phyloP scores from a whole-genome alignment of 192 early-diverging fungal species.

The Endogone sp. region DNA sequence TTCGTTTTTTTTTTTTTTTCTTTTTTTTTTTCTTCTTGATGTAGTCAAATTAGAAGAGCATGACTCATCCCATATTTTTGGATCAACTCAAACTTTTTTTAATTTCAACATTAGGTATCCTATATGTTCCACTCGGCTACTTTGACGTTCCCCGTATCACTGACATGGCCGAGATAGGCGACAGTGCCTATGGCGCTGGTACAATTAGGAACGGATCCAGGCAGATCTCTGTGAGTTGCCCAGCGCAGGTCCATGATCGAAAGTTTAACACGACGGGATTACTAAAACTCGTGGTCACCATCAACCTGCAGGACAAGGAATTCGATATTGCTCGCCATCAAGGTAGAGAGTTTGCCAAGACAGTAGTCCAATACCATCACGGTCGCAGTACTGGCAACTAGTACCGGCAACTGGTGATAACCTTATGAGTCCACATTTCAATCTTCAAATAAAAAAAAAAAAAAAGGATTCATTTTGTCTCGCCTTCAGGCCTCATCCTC shows the following conservation, averaged over 20 bases:
- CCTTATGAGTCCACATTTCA: no score
- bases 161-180: constrained; percentile 50
- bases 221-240: neutral
- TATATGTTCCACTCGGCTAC: constrained; percentile 48
- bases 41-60: no score
- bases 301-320: constrained; percentile 54
- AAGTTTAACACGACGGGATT: neutral
- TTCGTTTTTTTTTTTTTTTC: neutral
- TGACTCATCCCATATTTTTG: no score
- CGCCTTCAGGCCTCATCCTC: no score
- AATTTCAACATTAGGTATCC: constrained; percentile 17
- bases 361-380: constrained; percentile 21
- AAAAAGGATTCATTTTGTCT: no score
- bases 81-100: no score
- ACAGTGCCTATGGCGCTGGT: constrained; percentile 46
- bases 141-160: constrained; percentile 12
- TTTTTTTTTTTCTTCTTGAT: neutral
- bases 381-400: neutral
- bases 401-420: no score
- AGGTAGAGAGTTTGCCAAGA: constrained; percentile 52
- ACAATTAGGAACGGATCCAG: constrained; percentile 4
- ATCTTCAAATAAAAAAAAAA: no score
- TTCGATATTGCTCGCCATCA: constrained; percentile 54
- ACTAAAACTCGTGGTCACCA: constrained; percentile 42
- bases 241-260: neutral